Conservation (phyloP, 2,329 filamentous ascomycete species). For the Trichoderma citrinoviride region DNA sequence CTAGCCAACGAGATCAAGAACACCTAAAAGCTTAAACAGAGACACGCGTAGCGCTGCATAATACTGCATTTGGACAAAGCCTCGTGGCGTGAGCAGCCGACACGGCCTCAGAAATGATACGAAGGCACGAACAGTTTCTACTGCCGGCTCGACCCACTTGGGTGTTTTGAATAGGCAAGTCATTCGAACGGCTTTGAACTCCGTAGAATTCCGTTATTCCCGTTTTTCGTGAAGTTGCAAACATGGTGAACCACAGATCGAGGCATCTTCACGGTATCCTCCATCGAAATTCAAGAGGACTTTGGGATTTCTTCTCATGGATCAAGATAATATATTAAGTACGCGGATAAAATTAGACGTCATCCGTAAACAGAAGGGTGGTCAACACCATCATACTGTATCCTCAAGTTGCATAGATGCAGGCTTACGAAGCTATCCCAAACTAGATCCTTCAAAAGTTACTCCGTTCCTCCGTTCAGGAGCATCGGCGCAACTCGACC, state of each 20-base stretch:
- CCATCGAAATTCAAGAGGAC: too few relatives aligned
- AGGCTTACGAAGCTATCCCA: not conserved
- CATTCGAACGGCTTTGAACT: not conserved
- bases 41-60: not conserved
- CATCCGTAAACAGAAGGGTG: not conserved
- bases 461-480: constrained; percentile 13
- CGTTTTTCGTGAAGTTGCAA: not conserved
- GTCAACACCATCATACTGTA: not conserved
- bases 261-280: not conserved
- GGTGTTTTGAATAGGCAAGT: not conserved
- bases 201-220: not conserved
- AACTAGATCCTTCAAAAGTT: not conserved
- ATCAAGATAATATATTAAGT: too few relatives aligned
- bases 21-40: not conserved
- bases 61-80: too few relatives aligned
- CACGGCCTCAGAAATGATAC: not conserved
- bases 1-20: not conserved
- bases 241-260: not conserved
- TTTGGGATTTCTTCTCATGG: too few relatives aligned
- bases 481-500: constrained; percentile 2
- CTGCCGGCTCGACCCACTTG: constrained; percentile 1
- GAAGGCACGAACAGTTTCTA: not conserved
- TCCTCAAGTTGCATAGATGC: not conserved
- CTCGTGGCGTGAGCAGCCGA: not conserved
- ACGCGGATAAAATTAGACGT: too few relatives aligned